phyloP scores from a whole-genome alignment of 305 asterid genomes.

The Rubia tinctorum region DNA sequence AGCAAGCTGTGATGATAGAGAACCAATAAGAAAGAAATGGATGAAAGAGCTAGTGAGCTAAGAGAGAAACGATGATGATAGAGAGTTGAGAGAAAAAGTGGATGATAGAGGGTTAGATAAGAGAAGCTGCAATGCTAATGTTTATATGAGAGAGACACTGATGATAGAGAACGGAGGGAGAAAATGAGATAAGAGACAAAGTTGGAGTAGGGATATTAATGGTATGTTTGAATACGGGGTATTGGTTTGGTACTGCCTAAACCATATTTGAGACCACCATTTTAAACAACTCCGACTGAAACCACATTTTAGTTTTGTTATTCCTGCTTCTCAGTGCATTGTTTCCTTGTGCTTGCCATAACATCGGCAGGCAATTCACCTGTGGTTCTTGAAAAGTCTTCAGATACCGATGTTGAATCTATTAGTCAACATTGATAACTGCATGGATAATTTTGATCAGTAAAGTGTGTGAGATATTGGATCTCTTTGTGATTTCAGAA shows the following conservation, averaged over 20 bases:
- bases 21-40: not conserved
- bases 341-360: not conserved
- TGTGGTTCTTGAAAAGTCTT: not conserved
- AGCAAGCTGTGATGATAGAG: not conserved
- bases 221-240: no score
- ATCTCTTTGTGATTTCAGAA: conserved; percentile 17
- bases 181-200: not conserved
- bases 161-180: not conserved
- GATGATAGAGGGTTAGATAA: not conserved
- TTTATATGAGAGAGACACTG: not conserved
- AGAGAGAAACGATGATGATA: not conserved
- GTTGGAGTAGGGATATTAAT: not conserved
- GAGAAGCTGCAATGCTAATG: not conserved
- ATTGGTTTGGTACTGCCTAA: no score
- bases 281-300: not conserved
- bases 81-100: not conserved
- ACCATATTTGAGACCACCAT: no score
- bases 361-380: not conserved
- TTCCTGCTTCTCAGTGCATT: not conserved
- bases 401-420: not conserved
- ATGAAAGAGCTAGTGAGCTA: not conserved
- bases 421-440: not conserved
- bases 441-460: not conserved
- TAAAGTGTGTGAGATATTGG: not conserved
- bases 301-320: not conserved